Base-by-base conservation (phyloP, 2,329 filamentous ascomycete genomes). In the Chrysoporthe deuterocubensis region DNA sequence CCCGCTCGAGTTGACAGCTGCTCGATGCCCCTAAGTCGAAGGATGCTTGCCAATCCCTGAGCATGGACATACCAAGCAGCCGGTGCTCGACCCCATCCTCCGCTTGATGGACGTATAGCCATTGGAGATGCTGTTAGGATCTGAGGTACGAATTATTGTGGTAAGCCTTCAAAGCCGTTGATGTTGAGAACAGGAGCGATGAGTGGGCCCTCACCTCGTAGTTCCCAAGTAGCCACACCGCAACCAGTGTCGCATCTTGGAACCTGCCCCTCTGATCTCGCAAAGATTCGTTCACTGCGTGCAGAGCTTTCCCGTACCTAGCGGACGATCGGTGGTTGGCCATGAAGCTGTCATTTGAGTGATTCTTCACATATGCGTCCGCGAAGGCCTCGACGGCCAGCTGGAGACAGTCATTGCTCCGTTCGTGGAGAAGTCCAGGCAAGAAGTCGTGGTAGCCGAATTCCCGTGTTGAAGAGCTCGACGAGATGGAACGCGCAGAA, bases 181-280 rank as follows among this genome's bases (percentile, higher is more conserved):
- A 11, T 13, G 6, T 52, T 3, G 21, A 1, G 14, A 52, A 13
- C 21, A 13, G n/a, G 6, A 18, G 52, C 5, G 13, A 34, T 14
- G 26, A 34, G 48, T 8, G 21, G 14, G 11, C 11, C 7, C 57
- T 26, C 37, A 59, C 57, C 57, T 59, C 57, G 40, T 59, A 59
- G 57, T 59, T 59, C 5, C 57, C 57, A 43, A 59, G 57, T 18
- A 59, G 11, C 57, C 57, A 59, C n/a, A 59, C 57, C n/a, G 57
- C 57, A 40, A 37, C 57, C 57, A 59, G 21, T 37, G 57, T 59
- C 18, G 57, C 40, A 43, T 59, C 57, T 21, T 59, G 37, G 6
- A 5, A 21, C 3, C 9, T 26, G 40, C 34, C 6, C 16, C 40
- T 6, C 8, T 34, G 57, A 26, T 59, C 40, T 4, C 57, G 57